A percentile compares a stretch with the other conserved stretches of the same genome.
phyloP scores from a whole-genome alignment of 2,329 filamentous ascomycete species.

The Scedosporium apiospermum region DNA sequence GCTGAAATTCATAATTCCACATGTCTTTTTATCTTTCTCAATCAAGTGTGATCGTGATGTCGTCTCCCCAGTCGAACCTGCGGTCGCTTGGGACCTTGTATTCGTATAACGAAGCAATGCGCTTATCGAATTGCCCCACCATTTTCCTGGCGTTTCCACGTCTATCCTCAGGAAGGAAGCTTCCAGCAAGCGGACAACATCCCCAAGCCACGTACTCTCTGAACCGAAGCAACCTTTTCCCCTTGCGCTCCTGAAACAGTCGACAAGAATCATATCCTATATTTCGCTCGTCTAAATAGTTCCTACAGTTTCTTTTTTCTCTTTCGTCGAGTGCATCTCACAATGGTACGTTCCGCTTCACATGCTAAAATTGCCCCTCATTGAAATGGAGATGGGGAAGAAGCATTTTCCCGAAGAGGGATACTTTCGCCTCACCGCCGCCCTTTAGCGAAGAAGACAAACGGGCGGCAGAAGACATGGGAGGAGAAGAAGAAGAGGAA shows the following conservation, averaged over 20 bases:
- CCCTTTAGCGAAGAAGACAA: no score
- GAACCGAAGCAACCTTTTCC: not conserved
- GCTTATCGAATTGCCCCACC: not conserved
- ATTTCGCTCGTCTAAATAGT: not conserved
- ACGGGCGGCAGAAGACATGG: no score
- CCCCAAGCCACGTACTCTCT: not conserved
- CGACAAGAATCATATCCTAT: not conserved
- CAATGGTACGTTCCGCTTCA: conserved; percentile 1
- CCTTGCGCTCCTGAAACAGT: not conserved
- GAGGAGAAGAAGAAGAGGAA: not conserved
- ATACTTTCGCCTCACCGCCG: no score
- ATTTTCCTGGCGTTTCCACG: not conserved
- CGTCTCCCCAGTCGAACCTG: no score
- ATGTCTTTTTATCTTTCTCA: no score
- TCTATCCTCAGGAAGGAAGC: not conserved
- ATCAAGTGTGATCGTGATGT: no score
- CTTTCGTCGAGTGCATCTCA: not conserved
- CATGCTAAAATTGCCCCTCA: conserved; percentile 1
- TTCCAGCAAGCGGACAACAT: not conserved
- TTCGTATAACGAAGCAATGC: not conserved
- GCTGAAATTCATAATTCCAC: no score
- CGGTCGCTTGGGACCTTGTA: not conserved
- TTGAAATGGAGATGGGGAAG: not conserved
- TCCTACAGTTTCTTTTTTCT: not conserved
- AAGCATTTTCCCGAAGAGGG: no score